Percentiles rank a stretch among this genome's conserved stretches.
Conservation (phyloP, 202 grass and related monocot species). For the Carex arenaria region DNA sequence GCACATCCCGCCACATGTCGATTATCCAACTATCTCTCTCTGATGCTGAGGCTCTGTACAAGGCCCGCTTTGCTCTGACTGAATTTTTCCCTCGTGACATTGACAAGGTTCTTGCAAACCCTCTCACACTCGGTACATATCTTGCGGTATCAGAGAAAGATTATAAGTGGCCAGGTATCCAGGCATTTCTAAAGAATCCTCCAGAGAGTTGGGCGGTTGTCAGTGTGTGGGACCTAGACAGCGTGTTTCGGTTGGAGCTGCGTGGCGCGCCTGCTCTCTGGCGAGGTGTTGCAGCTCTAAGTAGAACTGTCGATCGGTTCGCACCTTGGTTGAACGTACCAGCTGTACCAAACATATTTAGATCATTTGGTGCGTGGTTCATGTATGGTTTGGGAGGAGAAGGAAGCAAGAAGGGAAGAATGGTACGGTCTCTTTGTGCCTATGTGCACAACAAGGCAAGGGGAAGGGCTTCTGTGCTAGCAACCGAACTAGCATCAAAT, state of each 20-base stretch:
- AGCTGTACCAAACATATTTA: slow-evolving; percentile 68
- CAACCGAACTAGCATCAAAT: slow-evolving; percentile 48
- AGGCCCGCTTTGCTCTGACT: slow-evolving; percentile 29
- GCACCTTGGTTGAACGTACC: slow-evolving; percentile 69
- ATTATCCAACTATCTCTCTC: slow-evolving; percentile 30
- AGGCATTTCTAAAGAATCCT: slow-evolving; percentile 44
- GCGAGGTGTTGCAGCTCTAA: slow-evolving; percentile 30
- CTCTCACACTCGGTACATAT: slow-evolving; percentile 60
- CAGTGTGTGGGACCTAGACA: slow-evolving; percentile 77
- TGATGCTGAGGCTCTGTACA: slow-evolving; percentile 69
- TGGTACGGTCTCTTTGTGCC: slow-evolving; percentile 41
- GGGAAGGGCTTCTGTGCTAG: slow-evolving; percentile 52
- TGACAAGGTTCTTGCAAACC: slow-evolving; percentile 57
- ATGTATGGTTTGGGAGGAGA: slow-evolving; percentile 67
- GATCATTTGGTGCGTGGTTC: slow-evolving; percentile 64
- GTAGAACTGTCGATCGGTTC: slow-evolving; percentile 41
- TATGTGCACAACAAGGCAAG: slow-evolving; percentile 77
- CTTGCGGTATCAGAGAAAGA: slow-evolving; percentile 35
- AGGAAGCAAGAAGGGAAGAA: slow-evolving; percentile 21
- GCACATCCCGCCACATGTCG: slow-evolving; percentile 11
- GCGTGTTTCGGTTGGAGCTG: slow-evolving; percentile 74
- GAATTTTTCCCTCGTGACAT: slow-evolving; percentile 92
- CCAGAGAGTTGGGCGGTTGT: slow-evolving; percentile 75
- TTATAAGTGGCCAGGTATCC: slow-evolving; percentile 44
- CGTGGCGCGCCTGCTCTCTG: slow-evolving; percentile 55